Base-by-base conservation (phyloP, 352 stramenopile genomes). In the Globisporangium camurandrum region DNA sequence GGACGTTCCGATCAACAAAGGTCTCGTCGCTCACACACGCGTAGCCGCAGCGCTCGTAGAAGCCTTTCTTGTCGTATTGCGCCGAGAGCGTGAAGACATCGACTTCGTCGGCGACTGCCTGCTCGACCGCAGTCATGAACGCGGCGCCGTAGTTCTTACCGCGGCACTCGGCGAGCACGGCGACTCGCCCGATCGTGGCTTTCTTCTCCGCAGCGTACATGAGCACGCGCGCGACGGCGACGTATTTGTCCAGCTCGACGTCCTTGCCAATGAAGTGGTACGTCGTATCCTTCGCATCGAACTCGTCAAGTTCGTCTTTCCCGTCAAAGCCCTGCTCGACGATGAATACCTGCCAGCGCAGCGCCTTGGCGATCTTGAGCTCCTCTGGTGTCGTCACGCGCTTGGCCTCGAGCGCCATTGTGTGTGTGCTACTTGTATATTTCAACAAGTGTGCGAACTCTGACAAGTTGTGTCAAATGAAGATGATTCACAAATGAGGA, bases 41-140 rank as follows among this genome's bases (percentile, higher is more conserved):
- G 57, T 86, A 88, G 28, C 76, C 76, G 31, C 76, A 86, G 42
- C 80, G 82, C 39, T 75, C 67, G 45, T 86, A 88, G 55, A 88
- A 88, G 0, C 46, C 69, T 30, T 69, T 68, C 55, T 75, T 79
- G 59, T 64, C 57, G 24, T 66, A 65, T 41, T 75, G 63, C 31
- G 75, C 64, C 47, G 66, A 82, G 1, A 87, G 60, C 38, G 62
- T 57, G 27, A 75, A 69, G 27, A 43, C 51, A 26, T 80, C 64
- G 17, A 62, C 64, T 19, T 64, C 56, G 28, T 58, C 41, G 11
- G 28, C 49, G 16, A 83, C 46, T 11, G 57, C 17, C 19, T 54
- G 27, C 40, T 85, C 72, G 9, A 76, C 49, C 6, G 41, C 61
- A 7, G 59, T 19, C 66, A 85, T 84, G 20, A 85, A 43, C 11